phyloP scores from a whole-genome alignment of 208 protist species.

The Trypanosoma vivax region DNA sequence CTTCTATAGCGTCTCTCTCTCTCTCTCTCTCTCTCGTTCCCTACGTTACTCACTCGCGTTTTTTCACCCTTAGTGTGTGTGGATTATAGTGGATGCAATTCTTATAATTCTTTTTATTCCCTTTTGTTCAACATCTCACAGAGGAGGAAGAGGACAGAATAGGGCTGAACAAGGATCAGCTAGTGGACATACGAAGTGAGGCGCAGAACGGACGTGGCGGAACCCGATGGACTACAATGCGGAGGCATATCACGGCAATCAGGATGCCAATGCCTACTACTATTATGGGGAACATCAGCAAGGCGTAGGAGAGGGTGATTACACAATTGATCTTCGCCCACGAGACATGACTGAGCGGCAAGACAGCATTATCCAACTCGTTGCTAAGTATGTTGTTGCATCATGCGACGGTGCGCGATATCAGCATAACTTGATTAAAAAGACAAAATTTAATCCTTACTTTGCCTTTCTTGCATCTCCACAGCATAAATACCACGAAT shows the following conservation, averaged over 20 bases:
- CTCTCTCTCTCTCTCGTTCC: too few species aligned
- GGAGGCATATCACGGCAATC: conserved; percentile 6
- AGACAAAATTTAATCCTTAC: conserved; percentile 65
- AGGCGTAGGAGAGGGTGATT: conserved; percentile 14
- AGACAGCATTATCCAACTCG: conserved; percentile 76
- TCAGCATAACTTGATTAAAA: conserved; percentile 51
- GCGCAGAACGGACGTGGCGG: too few species aligned
- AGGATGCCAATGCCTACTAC: conserved; percentile 8
- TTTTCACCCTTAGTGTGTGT: too few species aligned
- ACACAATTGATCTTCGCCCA: conserved; percentile 33
- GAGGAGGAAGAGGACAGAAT: background rate
- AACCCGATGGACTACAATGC: background rate
- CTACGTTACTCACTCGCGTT: too few species aligned
- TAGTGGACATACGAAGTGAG: too few species aligned
- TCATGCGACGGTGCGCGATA: conserved; percentile 62
- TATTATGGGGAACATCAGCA: background rate
- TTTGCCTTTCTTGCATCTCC: conserved; percentile 61
- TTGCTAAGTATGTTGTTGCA: conserved; percentile 72
- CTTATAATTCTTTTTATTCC: too few species aligned
- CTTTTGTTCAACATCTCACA: too few species aligned
- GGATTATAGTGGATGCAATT: too few species aligned
- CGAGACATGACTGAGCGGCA: conserved; percentile 62
- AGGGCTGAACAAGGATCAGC: conserved; percentile 4
- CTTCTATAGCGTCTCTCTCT: too few species aligned
- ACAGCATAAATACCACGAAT: conserved; percentile 52